Evolutionary conservation across 352 stramenopile genomes (phyloP), one percentile per base, ranked within the genome.

Genomic region (Phytophthora sansomeana): DNA sequence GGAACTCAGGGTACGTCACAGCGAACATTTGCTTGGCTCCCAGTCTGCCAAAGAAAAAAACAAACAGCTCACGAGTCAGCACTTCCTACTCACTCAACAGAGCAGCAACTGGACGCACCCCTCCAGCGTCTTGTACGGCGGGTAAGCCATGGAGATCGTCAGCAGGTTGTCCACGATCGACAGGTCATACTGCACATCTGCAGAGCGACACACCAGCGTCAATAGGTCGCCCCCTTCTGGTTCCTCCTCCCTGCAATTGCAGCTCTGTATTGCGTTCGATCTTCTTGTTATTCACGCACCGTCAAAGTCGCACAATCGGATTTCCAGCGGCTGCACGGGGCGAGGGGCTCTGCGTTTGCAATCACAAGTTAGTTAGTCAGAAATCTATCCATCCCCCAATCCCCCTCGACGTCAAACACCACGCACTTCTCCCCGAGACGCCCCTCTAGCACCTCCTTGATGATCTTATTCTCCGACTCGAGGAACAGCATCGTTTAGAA

Each of bases 381-480:
- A 24, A 24, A 3, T 24, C 21, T 24, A 24, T 24, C 21, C 21
- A 24, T 24, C 21, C 21, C 7, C 24, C 39, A 28, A 14, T 46
- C 16, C 38, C 39, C 39, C 39, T 10, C 39, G 8, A 17, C 8
- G 5, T 2, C n/a, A 46, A 3, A 3, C 1, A 24, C 1, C 30
- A 87, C 85, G 24, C 46, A 95, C 87, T 78, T 88, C 48, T 84
- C 81, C 8, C 85, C 87, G 39, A 95, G 39, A 32, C 85, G 85
- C 19, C 79, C 82, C 53, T 85, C 69, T 8, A 95, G 71, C 46
- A 95, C 84, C 73, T 93, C 85, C 74, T 93, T 92, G 36, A 95
- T 82, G 67, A 95, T 93, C 81, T 95, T 95, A 80, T 93, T 93
- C 71, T 94, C 85, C 58, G 83, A 75, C 69, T 95, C 87, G 28